phyloP scores from a whole-genome alignment of 768 basidiomycete species.

The Lanmaoa pseudosensibilis region DNA sequence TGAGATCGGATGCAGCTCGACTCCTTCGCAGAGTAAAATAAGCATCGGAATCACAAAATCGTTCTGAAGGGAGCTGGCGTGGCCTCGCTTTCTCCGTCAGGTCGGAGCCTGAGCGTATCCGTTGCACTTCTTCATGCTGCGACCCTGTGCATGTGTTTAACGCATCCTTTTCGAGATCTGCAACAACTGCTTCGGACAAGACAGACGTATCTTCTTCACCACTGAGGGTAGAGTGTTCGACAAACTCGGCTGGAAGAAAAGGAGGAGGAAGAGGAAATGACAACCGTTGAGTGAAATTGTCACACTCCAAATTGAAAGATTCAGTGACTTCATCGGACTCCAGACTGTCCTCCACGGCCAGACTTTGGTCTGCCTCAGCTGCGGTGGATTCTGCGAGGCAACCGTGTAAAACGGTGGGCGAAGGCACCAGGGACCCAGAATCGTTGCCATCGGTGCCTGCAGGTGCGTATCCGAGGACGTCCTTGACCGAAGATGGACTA shows the following conservation, averaged over 20 bases:
- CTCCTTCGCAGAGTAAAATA: slow-evolving; percentile 16
- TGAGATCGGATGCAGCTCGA: slow-evolving; percentile 34
- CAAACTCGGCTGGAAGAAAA: slow-evolving; percentile 5
- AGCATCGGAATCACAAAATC: not conserved
- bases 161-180: not conserved
- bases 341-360: not conserved
- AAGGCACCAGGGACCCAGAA: not conserved
- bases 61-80: slow-evolving; percentile 3
- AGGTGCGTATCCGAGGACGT: not conserved
- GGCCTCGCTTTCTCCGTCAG: slow-evolving; percentile 19
- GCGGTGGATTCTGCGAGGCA: not conserved
- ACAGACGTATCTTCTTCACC: not conserved
- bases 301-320: not conserved
- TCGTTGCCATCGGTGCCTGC: not conserved
- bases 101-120: slow-evolving; percentile 1
- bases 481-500: not conserved
- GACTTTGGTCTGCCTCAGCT: not conserved
- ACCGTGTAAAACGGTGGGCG: not conserved
- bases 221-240: not conserved
- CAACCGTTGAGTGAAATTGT: slow-evolving; percentile 8
- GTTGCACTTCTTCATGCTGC: slow-evolving; percentile 2
- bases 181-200: not conserved
- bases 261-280: slow-evolving; percentile 25
- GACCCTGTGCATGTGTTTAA: not conserved
- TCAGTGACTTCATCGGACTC: not conserved